Evolutionary conservation across 257 asterid genomes (phyloP), one percentile per base, ranked within the genome.

Genomic region (Solanum piurae): DNA sequence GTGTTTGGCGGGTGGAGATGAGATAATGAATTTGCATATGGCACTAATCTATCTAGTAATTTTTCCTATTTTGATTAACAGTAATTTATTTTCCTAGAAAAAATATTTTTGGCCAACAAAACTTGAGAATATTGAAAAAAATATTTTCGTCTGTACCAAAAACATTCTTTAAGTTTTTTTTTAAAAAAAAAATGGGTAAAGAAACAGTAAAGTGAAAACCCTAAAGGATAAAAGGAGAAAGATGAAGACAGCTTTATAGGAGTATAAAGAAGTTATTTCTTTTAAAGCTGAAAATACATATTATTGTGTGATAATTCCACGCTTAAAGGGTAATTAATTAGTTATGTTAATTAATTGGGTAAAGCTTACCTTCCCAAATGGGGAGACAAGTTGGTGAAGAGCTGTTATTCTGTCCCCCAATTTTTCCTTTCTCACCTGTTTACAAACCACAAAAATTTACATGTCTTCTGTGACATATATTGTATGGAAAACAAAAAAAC

Each of bases 351-450:
- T 85, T 66, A 72, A 34, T 44, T 27, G 21, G 5, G 11, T 64
- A 68, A 60, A 86, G 40, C 86, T 88, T 93, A 95, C 98, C 98
- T 95, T 95, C 89, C 98, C 98, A 88, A 95, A 95, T 87, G 98
- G 98, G 82, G 98, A 95, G 88, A 94, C 98, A 38, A 95, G 87
- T 88, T 94, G 98, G 95, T 95, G 98, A 88, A 95, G 95, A 87
- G 98, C 95, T 69, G 98, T 95, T 88, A 95, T 92, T 90, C 94
- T 93, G 92, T 95, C 98, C 40, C 98, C 98, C 66, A 94, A 74
- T 89, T 94, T 95, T 92, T 94, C 96, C 88, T 95, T 95, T 79
- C 98, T 92, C 90, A 92, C 98, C 98, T 95, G 94, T 85, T 86
- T 86, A 60, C 86, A 66, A 89, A 74, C 82, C 46, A 77, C 40